Evolutionary conservation across 495 filamentous ascomycete genomes (phyloP).

Genomic region (Aspergillus sclerotiicarbonarius): DNA sequence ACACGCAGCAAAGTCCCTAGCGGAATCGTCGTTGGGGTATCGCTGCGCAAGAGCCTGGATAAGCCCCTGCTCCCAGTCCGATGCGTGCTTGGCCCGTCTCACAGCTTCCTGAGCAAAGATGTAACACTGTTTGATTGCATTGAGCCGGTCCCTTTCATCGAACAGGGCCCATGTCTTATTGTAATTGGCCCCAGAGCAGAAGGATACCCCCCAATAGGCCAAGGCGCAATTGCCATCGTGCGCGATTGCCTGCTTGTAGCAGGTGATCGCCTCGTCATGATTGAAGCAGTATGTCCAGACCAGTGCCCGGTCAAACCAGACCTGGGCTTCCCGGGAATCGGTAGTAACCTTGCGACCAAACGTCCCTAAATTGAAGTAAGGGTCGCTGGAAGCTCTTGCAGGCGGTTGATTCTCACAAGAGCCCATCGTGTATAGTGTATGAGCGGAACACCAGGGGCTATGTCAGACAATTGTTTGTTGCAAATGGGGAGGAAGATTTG

Average conservation of each 20-base stretch:
- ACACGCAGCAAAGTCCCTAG: slow-evolving; percentile 39
- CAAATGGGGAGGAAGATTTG: too few species aligned
- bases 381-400: not conserved
- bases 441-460: too few species aligned
- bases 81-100: slow-evolving; percentile 24
- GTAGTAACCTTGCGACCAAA: slow-evolving; percentile 49
- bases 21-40: slow-evolving; percentile 46
- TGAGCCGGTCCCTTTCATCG: slow-evolving; percentile 54
- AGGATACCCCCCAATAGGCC: slow-evolving; percentile 68
- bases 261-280: slow-evolving; percentile 58
- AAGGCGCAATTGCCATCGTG: slow-evolving; percentile 55
- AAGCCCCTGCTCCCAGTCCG: slow-evolving; percentile 53
- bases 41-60: slow-evolving; percentile 55
- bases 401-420: too few species aligned
- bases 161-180: slow-evolving; percentile 72
- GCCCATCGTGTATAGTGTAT: too few species aligned
- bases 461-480: too few species aligned
- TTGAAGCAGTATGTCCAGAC: slow-evolving; percentile 67
- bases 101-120: slow-evolving; percentile 42
- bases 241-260: slow-evolving; percentile 49
- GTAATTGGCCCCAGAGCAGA: slow-evolving; percentile 66
- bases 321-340: slow-evolving; percentile 40
- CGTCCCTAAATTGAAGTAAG: slow-evolving; percentile 58
- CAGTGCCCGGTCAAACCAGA: slow-evolving; percentile 62
- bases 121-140: slow-evolving; percentile 44